Base-by-base conservation (phyloP, 768 basidiomycete species). In the Rhizopogon vesiculosus region DNA sequence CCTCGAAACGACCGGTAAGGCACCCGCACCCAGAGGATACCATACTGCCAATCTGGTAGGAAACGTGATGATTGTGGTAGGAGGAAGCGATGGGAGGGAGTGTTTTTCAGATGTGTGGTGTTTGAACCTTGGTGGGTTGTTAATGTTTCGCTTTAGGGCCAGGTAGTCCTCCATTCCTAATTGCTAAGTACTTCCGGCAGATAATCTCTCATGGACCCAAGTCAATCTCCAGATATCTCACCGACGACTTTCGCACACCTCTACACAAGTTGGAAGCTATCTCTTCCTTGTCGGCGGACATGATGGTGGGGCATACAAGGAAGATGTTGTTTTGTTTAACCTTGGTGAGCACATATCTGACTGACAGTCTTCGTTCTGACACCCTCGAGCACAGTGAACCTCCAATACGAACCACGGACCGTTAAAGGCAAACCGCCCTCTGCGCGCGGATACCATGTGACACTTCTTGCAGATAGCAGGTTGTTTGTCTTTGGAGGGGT, bases 191-290 rank as follows among this genome's bases (percentile, higher is more conserved):
- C 38, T 19, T 22, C 22, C 31, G 22, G 9, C 41, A 70, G 69
- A 70, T n/a, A 61, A 66, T 12, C 51, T 70, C 56, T 6, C 59
- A 2, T 70, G 69, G 69, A 70, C 61, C 16, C 63, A 56, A 2
- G 61, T 70, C 31, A 64, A 66, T 48, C 49, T 61, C 40, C 55
- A 56, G 15, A 10, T 64, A 8, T 57, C 63, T 1, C 63, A 87
- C 63, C 82, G 84, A 58, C 82, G 91, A 9, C 76, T 95, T 42
- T 87, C 89, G 28, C 95, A 98, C 62, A 89, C 87, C 10, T 80
- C 93, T 13, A 93, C 93, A 0, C 91, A 89, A 68, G 89, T 98
- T 15, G 93, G 95, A 31, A 93, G 91, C 1, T 95, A 92, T 66
- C 80, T 98, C 0, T 94, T 95, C 72, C 79, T 96, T 53, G 76